Evolutionary conservation across 2,329 filamentous ascomycete genomes (phyloP).

Genomic region (Xylariales sp.): DNA sequence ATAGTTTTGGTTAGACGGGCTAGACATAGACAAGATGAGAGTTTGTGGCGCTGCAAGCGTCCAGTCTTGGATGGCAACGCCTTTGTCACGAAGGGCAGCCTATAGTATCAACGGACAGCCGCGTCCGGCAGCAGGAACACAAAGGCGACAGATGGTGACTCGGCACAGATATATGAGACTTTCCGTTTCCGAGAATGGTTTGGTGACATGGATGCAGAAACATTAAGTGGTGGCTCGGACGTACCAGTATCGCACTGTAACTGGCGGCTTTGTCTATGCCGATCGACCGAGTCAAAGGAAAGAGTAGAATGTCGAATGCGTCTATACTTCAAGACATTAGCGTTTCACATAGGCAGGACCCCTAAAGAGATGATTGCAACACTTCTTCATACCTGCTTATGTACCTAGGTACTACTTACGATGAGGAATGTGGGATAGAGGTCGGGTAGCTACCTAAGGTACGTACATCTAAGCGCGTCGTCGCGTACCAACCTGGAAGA

Average conservation of each 20-base stretch:
- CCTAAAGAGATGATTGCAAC: neutral
- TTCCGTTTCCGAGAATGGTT: constrained; percentile 46
- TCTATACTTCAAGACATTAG: constrained; percentile 19
- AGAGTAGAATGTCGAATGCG: constrained; percentile 27
- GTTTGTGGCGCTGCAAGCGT: constrained; percentile 44
- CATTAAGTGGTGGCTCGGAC: constrained; percentile 17
- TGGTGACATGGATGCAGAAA: constrained; percentile 39
- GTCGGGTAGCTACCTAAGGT: constrained; percentile 1
- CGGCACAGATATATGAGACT: constrained; percentile 36
- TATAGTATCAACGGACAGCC: constrained; percentile 30
- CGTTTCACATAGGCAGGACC: neutral
- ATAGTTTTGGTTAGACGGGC: constrained; percentile 40
- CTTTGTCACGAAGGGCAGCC: constrained; percentile 41
- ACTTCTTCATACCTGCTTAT: neutral
- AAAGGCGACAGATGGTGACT: constrained; percentile 42
- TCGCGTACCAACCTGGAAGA: constrained; percentile 24
- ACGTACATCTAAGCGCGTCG: constrained; percentile 27
- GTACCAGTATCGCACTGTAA: neutral
- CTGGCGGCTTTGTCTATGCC: constrained; percentile 32
- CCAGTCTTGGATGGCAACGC: constrained; percentile 25
- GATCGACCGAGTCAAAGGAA: constrained; percentile 16
- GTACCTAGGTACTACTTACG: neutral
- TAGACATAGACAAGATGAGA: constrained; percentile 29
- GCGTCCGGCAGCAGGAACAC: constrained; percentile 44
- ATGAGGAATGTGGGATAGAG: neutral